phyloP scores from a whole-genome alignment of 2,329 filamentous ascomycete genomes.

The Aspergillus brunneoviolaceus region DNA sequence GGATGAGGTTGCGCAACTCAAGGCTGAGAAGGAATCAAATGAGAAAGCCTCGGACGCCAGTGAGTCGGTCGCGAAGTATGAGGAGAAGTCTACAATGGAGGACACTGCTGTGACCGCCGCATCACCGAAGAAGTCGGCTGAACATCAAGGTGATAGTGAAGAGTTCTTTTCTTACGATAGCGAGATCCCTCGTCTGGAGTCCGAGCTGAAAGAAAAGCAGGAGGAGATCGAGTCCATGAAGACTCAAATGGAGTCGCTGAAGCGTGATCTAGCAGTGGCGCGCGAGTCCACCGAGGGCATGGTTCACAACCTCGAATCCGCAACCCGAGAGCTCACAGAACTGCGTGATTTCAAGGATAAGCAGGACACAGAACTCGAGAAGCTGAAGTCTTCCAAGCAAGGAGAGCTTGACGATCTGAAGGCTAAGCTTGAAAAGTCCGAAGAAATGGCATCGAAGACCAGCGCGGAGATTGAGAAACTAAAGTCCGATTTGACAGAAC shows the following conservation, averaged over 20 bases:
- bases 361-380: slow-evolving; percentile 49
- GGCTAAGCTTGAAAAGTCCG: slow-evolving; percentile 33
- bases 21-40: slow-evolving; percentile 30
- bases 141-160: slow-evolving; percentile 49
- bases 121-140: slow-evolving; percentile 21
- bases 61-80: slow-evolving; percentile 10
- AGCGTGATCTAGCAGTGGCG: slow-evolving; percentile 67
- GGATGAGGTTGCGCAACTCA: slow-evolving; percentile 63
- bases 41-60: slow-evolving; percentile 4
- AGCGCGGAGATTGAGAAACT: slow-evolving; percentile 35
- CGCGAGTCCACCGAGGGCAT: slow-evolving; percentile 70
- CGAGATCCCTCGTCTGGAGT: slow-evolving; percentile 78
- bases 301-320: slow-evolving; percentile 64
- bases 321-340: slow-evolving; percentile 62
- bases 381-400: slow-evolving; percentile 42
- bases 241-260: slow-evolving; percentile 65
- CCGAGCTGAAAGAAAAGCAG: slow-evolving; percentile 68
- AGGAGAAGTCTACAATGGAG: slow-evolving; percentile 11
- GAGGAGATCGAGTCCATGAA: slow-evolving; percentile 71
- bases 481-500: slow-evolving; percentile 41
- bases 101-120: slow-evolving; percentile 32
- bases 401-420: slow-evolving; percentile 46
- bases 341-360: slow-evolving; percentile 55
- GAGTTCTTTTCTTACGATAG: slow-evolving; percentile 93
- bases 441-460: slow-evolving; percentile 32